phyloP scores from a whole-genome alignment of 2,329 filamentous ascomycete species.

The Apiospora pterosperma region DNA sequence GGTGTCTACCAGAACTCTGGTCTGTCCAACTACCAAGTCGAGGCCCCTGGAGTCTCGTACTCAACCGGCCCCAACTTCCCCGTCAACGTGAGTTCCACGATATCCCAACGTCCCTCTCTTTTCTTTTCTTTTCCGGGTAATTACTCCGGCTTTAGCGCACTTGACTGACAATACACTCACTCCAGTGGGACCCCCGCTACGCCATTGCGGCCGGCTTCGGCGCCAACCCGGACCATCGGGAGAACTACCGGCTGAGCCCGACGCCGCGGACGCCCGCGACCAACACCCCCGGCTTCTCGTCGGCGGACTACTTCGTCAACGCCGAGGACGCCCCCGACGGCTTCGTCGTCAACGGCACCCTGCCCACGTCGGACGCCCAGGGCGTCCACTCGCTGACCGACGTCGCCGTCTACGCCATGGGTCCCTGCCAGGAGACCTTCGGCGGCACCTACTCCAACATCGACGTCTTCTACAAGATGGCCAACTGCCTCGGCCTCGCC shows the following conservation, averaged over 20 bases:
- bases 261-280: constrained; percentile 59
- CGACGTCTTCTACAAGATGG: constrained; percentile 73
- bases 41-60: constrained; percentile 58
- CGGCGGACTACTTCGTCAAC: constrained; percentile 62
- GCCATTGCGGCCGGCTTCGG: constrained; percentile 71
- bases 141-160: neutral
- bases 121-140: neutral
- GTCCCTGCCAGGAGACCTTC: constrained; percentile 76
- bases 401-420: constrained; percentile 74
- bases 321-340: constrained; percentile 63
- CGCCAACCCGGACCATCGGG: constrained; percentile 70
- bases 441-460: constrained; percentile 68
- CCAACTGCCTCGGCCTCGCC: constrained; percentile 60
- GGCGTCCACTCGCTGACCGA: constrained; percentile 78
- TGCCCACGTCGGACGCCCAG: constrained; percentile 59
- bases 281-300: constrained; percentile 46
- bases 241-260: constrained; percentile 72
- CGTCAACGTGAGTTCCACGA: constrained; percentile 42
- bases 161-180: neutral
- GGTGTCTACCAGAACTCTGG: constrained; percentile 73
- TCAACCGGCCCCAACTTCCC: constrained; percentile 74
- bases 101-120: constrained; percentile 33
- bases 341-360: constrained; percentile 72
- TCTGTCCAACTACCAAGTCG: constrained; percentile 68
- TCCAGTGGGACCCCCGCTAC: constrained; percentile 73